Percentiles rank a stretch among this genome's conserved stretches.
Evolutionary conservation across 352 stramenopile species (phyloP).

Genomic region (Peronospora destructor): DNA sequence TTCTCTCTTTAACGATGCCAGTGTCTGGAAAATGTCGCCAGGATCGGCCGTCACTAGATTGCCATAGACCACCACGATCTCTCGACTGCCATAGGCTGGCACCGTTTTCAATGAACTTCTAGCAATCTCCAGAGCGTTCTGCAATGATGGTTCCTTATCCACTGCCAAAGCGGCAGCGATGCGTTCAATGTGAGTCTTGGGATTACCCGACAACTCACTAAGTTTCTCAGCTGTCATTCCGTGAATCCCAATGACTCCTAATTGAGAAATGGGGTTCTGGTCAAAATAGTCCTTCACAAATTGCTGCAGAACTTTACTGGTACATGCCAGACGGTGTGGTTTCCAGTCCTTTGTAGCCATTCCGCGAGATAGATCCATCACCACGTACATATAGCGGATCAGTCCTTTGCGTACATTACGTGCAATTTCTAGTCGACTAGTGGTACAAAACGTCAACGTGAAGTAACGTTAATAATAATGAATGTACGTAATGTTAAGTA

Average conservation of each 20-base stretch:
- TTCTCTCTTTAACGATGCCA: conserved; percentile 86
- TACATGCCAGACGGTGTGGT: conserved; percentile 63
- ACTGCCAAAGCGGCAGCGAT: conserved; percentile 59
- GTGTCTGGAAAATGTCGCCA: conserved; percentile 91
- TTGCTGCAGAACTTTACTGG: conserved; percentile 65
- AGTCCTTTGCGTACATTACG: conserved; percentile 79
- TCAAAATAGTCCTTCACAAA: conserved; percentile 91
- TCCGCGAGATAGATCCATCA: conserved; percentile 80
- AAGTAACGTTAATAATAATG: background rate
- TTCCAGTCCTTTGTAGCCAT: conserved; percentile 87
- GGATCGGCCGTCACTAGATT: conserved; percentile 95
- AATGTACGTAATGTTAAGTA: conserved; percentile 17
- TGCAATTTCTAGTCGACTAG: conserved; percentile 69
- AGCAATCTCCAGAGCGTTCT: conserved; percentile 89
- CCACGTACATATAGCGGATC: conserved; percentile 82
- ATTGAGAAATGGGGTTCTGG: conserved; percentile 91
- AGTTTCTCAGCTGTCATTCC: conserved; percentile 88
- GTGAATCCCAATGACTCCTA: conserved; percentile 87
- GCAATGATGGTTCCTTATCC: conserved; percentile 84
- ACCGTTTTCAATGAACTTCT: conserved; percentile 88
- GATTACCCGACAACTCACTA: conserved; percentile 86
- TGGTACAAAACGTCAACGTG: background rate
- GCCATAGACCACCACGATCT: conserved; percentile 92
- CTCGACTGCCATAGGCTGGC: conserved; percentile 72
- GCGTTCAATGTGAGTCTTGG: conserved; percentile 79